A percentile compares a stretch with the other conserved stretches of the same genome.
Conservation (phyloP, 352 stramenopile genomes). For the Globisporangium nunn region DNA sequence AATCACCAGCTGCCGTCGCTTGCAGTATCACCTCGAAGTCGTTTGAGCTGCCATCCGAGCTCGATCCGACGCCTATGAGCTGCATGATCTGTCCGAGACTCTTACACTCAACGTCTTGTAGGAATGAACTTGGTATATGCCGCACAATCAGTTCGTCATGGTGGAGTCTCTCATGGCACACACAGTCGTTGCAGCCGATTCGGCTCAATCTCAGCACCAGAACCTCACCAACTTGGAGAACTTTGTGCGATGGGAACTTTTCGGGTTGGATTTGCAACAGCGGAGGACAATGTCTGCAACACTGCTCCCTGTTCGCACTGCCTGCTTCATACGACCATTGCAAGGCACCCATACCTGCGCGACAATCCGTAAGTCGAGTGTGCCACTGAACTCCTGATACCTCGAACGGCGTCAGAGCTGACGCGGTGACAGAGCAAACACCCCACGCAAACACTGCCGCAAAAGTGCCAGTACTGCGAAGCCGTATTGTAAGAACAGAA, state of each 20-base stretch:
- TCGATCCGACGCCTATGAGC: background rate
- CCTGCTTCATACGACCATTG: conserved; percentile 3
- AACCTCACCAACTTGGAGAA: background rate
- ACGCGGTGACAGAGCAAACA: conserved; percentile 7
- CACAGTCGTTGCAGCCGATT: background rate
- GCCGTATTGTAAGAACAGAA: conserved; percentile 10
- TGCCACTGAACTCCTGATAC: conserved; percentile 2
- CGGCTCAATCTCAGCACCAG: background rate
- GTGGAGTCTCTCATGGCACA: background rate
- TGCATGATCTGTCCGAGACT: background rate
- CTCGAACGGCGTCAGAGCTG: conserved; percentile 5
- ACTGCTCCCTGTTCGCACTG: too few species aligned
- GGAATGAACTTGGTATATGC: background rate
- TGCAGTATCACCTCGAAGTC: background rate
- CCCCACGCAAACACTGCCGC: conserved; percentile 19
- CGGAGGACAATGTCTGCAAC: background rate
- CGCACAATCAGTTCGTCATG: background rate
- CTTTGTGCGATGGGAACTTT: too few species aligned
- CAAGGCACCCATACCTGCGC: conserved; percentile 4
- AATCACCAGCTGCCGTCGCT: background rate
- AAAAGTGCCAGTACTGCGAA: conserved; percentile 1
- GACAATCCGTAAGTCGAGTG: background rate
- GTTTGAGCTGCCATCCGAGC: background rate
- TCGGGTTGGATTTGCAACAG: conserved; percentile 2
- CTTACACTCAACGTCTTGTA: background rate